Evolutionary conservation across 441 rosid species (phyloP).

Genomic region (Aleurites moluccanus): DNA sequence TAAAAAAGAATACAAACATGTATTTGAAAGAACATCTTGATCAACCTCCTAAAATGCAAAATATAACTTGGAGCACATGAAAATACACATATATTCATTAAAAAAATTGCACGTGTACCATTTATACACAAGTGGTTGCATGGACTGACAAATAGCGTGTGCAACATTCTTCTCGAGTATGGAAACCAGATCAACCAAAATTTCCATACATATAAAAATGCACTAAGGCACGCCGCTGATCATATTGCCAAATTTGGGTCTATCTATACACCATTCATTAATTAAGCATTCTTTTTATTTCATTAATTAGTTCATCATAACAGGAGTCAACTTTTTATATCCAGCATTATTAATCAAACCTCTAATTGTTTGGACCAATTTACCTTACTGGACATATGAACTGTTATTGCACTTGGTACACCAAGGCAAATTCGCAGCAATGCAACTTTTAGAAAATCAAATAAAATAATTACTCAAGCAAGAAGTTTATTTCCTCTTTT

Average conservation of each 20-base stretch:
- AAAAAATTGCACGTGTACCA: too few species aligned
- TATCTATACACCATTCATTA: not conserved
- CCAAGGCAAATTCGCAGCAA: too few species aligned
- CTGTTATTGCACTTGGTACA: not conserved
- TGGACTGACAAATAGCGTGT: not conserved
- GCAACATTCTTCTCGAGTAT: not conserved
- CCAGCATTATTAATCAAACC: not conserved
- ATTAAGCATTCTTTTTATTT: not conserved
- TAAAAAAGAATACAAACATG: not conserved
- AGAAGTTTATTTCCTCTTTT: too few species aligned
- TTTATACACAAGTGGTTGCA: not conserved
- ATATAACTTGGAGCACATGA: not conserved
- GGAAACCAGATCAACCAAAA: constrained; percentile 10
- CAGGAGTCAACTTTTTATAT: not conserved
- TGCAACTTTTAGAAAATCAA: not conserved
- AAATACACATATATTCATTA: not conserved
- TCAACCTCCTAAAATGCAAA: constrained; percentile 3
- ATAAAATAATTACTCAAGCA: not conserved
- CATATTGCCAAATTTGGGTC: not conserved
- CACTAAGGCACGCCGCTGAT: not conserved
- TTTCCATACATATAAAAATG: constrained; percentile 1
- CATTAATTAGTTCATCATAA: not conserved
- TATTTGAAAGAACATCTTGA: not conserved
- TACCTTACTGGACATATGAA: too few species aligned
- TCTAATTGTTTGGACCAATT: constrained; percentile 8